phyloP scores from a whole-genome alignment of 1,284 basidiomycete species.

The Clitocybe nebularis region DNA sequence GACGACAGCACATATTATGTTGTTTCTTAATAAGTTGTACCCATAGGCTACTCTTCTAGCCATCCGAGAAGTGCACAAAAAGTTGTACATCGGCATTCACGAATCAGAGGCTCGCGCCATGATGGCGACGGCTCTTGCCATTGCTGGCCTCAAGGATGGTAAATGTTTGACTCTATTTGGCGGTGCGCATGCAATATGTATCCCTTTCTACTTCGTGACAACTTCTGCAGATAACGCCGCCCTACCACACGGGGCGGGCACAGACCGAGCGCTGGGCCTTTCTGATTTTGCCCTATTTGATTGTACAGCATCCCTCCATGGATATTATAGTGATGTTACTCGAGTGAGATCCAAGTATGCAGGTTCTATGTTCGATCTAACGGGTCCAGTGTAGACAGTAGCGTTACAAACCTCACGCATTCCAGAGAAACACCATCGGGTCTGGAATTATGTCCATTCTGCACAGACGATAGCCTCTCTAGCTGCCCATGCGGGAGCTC shows the following conservation, averaged over 20 bases:
- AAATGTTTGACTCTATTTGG: slow-evolving; percentile 75
- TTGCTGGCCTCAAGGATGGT: slow-evolving; percentile 54
- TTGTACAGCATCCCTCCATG: slow-evolving; percentile 65
- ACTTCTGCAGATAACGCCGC: slow-evolving; percentile 71
- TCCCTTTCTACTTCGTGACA: not conserved
- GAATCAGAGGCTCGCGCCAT: slow-evolving; percentile 66
- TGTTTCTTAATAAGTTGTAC: slow-evolving; percentile 5
- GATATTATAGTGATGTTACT: slow-evolving; percentile 76
- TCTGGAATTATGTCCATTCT: slow-evolving; percentile 66
- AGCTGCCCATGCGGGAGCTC: slow-evolving; percentile 43
- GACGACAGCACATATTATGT: slow-evolving; percentile 14
- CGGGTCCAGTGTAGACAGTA: slow-evolving; percentile 51
- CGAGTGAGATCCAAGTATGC: slow-evolving; percentile 41
- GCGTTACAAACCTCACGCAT: slow-evolving; percentile 57
- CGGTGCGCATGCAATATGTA: slow-evolving; percentile 39
- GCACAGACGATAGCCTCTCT: slow-evolving; percentile 61
- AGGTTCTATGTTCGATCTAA: not conserved
- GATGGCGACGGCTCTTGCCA: slow-evolving; percentile 50
- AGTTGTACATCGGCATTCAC: slow-evolving; percentile 68
- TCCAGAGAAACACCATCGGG: slow-evolving; percentile 44
- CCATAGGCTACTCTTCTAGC: slow-evolving; percentile 69
- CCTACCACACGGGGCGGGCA: slow-evolving; percentile 78
- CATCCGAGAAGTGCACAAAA: slow-evolving; percentile 61
- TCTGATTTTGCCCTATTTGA: slow-evolving; percentile 79
- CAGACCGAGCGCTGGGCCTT: slow-evolving; percentile 52